Evolutionary conservation across 23 red algal genomes (phyloP).

Genomic region (Cyanidioschyzon merolae): DNA sequence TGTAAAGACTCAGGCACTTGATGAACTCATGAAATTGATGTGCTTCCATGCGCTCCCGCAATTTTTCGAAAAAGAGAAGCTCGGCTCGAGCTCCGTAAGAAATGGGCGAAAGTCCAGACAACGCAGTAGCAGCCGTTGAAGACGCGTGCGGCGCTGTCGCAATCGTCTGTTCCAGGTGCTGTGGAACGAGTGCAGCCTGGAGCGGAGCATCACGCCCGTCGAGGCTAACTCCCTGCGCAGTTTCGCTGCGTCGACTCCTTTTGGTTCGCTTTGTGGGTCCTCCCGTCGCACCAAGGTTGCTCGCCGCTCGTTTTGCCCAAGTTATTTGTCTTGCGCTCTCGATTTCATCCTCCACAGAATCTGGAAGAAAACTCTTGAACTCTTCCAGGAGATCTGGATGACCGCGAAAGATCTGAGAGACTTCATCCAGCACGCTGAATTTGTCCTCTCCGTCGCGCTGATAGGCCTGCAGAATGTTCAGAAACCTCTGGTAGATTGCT

Average conservation of each 20-base stretch:
- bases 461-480: slow-evolving; percentile 55
- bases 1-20: slow-evolving; percentile 79
- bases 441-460: slow-evolving; percentile 47
- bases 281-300: not conserved
- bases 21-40: slow-evolving; percentile 83
- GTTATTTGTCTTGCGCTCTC: not conserved
- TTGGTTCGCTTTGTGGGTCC: not conserved
- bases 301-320: not conserved
- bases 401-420: slow-evolving; percentile 60
- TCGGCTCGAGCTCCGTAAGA: slow-evolving; percentile 28
- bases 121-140: not conserved
- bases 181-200: not conserved
- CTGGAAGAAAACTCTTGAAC: slow-evolving; percentile 81
- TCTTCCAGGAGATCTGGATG: slow-evolving; percentile 75
- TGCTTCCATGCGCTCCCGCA: slow-evolving; percentile 49
- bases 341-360: not conserved
- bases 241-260: not conserved
- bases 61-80: slow-evolving; percentile 70
- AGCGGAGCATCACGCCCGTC: not conserved
- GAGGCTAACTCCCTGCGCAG: not conserved
- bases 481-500: slow-evolving; percentile 59
- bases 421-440: slow-evolving; percentile 57
- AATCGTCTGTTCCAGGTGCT: not conserved
- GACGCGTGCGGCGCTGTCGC: not conserved
- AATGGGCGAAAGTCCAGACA: slow-evolving; percentile 2